phyloP scores from a whole-genome alignment of 345 rosid species.

The Brassica incana region DNA sequence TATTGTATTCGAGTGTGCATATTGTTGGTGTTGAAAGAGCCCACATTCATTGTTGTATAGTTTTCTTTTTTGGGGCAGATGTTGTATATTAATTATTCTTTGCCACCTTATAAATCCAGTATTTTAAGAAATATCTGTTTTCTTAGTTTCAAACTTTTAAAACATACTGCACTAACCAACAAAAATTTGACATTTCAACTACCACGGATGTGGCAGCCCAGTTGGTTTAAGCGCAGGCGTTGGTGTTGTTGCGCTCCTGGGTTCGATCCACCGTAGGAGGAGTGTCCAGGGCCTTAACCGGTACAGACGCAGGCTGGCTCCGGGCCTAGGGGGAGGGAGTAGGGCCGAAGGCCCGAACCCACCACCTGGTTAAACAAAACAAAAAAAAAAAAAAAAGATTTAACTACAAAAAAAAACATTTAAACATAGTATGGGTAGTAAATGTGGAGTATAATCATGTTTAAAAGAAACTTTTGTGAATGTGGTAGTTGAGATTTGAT shows the following conservation, averaged over 20 bases:
- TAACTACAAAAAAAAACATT: neutral
- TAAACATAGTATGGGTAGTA: neutral
- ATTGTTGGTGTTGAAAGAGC: neutral
- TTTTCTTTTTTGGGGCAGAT: neutral
- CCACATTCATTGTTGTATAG: neutral
- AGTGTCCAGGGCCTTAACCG: too few relatives aligned
- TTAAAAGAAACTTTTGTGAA: slow-evolving; percentile 23
- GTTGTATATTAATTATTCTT: neutral
- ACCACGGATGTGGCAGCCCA: too few relatives aligned
- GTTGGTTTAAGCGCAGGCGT: too few relatives aligned
- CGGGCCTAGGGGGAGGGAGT: too few relatives aligned
- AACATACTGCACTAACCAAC: neutral
- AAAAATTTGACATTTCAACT: slow-evolving; percentile 13
- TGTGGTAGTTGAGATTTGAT: slow-evolving; percentile 29
- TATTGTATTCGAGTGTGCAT: neutral
- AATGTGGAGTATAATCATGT: slow-evolving; percentile 29
- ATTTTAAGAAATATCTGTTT: neutral
- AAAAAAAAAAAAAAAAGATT: too few relatives aligned
- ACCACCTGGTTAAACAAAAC: too few relatives aligned
- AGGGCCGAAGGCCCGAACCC: too few relatives aligned
- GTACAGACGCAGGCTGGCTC: too few relatives aligned
- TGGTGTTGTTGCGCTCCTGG: too few relatives aligned
- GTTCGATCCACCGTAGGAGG: too few relatives aligned
- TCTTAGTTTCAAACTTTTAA: neutral
- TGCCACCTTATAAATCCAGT: neutral